Evolutionary conservation across 441 rosid genomes (phyloP), one percentile per base, ranked within the genome.

Genomic region (Biscutella auriculata): DNA sequence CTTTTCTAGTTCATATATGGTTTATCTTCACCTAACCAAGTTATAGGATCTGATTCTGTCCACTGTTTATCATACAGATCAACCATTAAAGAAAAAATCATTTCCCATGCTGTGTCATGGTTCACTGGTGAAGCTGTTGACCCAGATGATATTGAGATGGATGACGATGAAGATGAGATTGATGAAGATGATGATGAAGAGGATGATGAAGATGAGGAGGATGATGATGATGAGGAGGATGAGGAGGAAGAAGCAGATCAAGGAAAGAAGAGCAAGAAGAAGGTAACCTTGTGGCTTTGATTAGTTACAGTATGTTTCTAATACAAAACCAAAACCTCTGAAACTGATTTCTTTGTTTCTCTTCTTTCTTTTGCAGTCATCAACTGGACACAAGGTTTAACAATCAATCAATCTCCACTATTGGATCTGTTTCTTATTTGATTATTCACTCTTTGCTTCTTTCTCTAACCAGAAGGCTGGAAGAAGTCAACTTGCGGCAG

Each of bases 81-180:
- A 34, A 84, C 94, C 27, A 86, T 93, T 61, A 81, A 83, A 64
- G 97, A 88, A 47, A 83, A 84, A 67, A 79, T 93, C 52, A 88
- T 88, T 19, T 83, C 97, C 1, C 97, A 84, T 62, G 97, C 95
- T 29, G 90, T 88, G 28, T 84, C 88, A 56, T 92, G 97, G 95
- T 88, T 73, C 69, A 87, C 95, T 0, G 97, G 97, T 13, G 98
- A 93, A 76, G 95, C 95, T 48, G 73, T 77, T 12, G 76, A 74
- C 17, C 84, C 68, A 3, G 88, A 82, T 35, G 91, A 82, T 15
- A 66, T 81, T 19, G 88, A 72, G 17, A 66, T 75, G 35, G 85
- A 78, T 0, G 93, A 81, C 0, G 95, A 78, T 0, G 89, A 78
- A 0, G 88, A 82, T 0, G 88, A 77, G 0, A 79, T 2, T 8